A percentile compares a stretch with the other conserved stretches of the same genome.
phyloP scores from a whole-genome alignment of 208 protist species.

The Trichomonas vaginalis region DNA sequence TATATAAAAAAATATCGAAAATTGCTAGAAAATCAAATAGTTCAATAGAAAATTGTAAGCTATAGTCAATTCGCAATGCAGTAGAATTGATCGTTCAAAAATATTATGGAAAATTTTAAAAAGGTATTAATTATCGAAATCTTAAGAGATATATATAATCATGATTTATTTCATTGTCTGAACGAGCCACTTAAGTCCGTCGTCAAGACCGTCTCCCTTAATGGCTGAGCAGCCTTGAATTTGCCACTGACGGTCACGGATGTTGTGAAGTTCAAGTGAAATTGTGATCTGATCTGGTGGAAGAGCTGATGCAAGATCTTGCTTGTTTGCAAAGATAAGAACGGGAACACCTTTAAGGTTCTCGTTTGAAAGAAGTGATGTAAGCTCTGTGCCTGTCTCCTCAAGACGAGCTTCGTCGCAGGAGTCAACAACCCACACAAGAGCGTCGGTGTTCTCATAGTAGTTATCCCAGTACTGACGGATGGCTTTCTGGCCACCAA shows the following conservation, averaged over 20 bases:
- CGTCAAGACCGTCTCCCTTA: slow-evolving; percentile 23
- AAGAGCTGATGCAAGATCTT: slow-evolving; percentile 67
- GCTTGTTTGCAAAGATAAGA: slow-evolving; percentile 86
- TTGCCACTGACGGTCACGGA: slow-evolving; percentile 22
- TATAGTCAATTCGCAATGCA: no score
- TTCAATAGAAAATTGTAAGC: no score
- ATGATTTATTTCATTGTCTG: slow-evolving; percentile 20
- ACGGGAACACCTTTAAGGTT: slow-evolving; percentile 68
- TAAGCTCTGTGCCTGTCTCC: slow-evolving; percentile 64
- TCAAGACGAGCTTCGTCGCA: slow-evolving; percentile 56
- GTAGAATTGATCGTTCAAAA: not conserved
- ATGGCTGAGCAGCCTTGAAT: slow-evolving; percentile 24
- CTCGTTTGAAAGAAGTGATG: slow-evolving; percentile 66
- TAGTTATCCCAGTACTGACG: slow-evolving; percentile 87
- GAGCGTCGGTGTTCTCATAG: slow-evolving; percentile 66
- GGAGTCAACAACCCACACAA: slow-evolving; percentile 35
- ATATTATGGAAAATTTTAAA: not conserved
- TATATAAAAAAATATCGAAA: no score
- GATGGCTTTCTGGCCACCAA: slow-evolving; percentile 72
- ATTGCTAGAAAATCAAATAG: no score
- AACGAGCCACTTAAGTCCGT: slow-evolving; percentile 29
- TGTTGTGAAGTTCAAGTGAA: slow-evolving; percentile 21
- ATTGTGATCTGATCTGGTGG: slow-evolving; percentile 20
- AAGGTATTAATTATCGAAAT: not conserved
- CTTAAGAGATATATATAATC: no score